Conservation (phyloP, 176 grass and related monocot species). For the Dactylis glomerata region DNA sequence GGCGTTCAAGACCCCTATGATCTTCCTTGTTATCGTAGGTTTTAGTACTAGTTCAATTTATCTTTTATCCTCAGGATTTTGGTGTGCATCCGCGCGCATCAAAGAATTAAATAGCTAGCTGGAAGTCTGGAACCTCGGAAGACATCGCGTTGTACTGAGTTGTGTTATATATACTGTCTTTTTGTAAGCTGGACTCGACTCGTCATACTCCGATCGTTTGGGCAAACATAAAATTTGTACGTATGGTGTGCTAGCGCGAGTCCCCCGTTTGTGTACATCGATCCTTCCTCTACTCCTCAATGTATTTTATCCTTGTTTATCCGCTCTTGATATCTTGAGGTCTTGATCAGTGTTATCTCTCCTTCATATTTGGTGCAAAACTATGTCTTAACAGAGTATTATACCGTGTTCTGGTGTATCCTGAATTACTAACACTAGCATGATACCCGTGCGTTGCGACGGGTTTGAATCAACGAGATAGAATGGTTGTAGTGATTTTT, state of each 20-base stretch:
- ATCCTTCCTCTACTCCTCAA: background rate
- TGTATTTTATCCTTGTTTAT: background rate
- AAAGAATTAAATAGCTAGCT: background rate
- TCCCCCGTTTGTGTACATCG: background rate
- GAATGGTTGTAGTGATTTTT: no score
- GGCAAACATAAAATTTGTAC: background rate
- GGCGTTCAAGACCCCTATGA: background rate
- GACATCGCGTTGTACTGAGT: background rate
- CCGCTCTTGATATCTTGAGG: background rate
- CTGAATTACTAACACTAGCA: background rate
- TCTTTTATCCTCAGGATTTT: background rate
- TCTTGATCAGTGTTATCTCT: background rate
- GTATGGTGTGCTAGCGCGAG: background rate
- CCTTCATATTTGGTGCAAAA: background rate
- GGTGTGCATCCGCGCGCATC: background rate
- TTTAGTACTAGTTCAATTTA: background rate
- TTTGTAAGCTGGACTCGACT: background rate
- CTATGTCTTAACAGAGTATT: background rate
- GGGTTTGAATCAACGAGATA: no score
- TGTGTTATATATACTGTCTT: background rate
- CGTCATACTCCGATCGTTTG: background rate
- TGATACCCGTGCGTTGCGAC: no score
- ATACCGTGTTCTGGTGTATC: no score
- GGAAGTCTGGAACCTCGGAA: background rate
- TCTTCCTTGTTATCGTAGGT: background rate